These are phyloP conservation scores for Fusarium verticillioides DNA, from an alignment of 2,329 filamentous ascomycete species.

Conservation along the genomic window DNA sequence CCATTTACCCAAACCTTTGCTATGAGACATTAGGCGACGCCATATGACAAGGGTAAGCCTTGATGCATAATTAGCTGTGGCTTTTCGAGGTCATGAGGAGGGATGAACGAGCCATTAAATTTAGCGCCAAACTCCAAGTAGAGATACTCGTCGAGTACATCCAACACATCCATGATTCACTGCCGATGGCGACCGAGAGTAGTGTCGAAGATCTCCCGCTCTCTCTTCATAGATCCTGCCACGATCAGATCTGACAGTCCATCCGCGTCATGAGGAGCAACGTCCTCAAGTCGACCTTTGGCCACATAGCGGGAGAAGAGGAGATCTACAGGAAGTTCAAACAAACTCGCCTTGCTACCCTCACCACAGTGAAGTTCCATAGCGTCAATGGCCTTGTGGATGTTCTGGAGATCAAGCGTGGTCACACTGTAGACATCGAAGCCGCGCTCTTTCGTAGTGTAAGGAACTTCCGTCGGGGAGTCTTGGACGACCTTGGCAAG, in stretches of 20 bases:
- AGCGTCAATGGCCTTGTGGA: background rate
- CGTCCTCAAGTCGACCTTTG: fast-evolving
- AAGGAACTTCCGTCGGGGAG: background rate
- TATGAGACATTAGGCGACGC: background rate
- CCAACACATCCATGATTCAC: background rate
- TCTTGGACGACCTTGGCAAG: background rate
- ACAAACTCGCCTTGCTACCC: background rate
- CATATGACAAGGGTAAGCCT: background rate
- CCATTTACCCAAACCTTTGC: background rate
- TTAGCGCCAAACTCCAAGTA: fast-evolving
- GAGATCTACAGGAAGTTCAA: background rate
- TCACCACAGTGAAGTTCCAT: background rate
- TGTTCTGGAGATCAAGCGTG: background rate
- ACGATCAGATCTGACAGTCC: background rate
- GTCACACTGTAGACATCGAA: background rate
- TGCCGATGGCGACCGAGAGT: background rate
- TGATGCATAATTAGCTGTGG: background rate
- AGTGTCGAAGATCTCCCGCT: background rate
- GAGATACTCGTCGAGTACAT: fast-evolving
- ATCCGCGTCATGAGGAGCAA: background rate
- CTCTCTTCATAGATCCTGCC: background rate
- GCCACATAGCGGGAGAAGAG: background rate
- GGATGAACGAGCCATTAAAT: background rate
- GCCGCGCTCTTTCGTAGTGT: background rate
- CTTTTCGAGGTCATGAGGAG: background rate